These are phyloP conservation scores for Choiromyces venosus DNA, from an alignment of 495 filamentous ascomycete genomes.

Conservation along the genomic window DNA sequence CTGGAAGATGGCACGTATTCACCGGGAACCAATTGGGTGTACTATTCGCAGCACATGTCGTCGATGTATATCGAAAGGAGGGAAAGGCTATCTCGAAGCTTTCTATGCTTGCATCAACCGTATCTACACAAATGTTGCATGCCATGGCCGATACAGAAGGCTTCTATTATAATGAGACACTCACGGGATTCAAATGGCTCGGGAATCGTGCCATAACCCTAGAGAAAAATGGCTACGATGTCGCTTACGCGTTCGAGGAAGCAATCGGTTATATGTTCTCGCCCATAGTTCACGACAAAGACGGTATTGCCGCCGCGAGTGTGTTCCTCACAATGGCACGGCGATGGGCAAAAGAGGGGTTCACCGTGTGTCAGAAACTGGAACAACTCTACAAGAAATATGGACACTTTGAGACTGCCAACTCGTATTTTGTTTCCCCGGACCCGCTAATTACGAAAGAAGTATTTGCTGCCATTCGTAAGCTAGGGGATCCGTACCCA, in stretches of 20 bases:
- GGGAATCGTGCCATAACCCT: conserved; percentile 34
- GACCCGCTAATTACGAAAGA: conserved; percentile 49
- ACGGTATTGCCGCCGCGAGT: conserved; percentile 62
- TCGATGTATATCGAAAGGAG: conserved; percentile 47
- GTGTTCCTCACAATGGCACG: conserved; percentile 56
- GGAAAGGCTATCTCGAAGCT: conserved; percentile 37
- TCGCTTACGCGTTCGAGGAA: conserved; percentile 64
- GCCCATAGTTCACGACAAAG: conserved; percentile 61
- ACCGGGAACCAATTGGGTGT: conserved; percentile 66
- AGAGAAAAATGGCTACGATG: conserved; percentile 45
- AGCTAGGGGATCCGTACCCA: conserved; percentile 37
- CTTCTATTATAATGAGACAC: conserved; percentile 57
- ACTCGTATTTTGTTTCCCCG: conserved; percentile 63
- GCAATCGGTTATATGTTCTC: conserved; percentile 73
- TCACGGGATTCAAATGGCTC: conserved; percentile 77
- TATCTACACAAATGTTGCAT: conserved; percentile 61
- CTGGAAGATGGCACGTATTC: conserved; percentile 56
- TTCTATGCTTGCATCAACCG: conserved; percentile 58
- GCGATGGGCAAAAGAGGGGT: conserved; percentile 51
- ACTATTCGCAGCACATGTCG: conserved; percentile 55
- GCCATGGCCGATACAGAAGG: conserved; percentile 55
- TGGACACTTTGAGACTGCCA: conserved; percentile 62
- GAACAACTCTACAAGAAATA: conserved; percentile 57
- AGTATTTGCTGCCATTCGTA: conserved; percentile 55
- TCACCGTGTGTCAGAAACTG: conserved; percentile 57